Evolutionary conservation across 177 flowering plant species (phyloP).

Genomic region (Telopea speciosissima): DNA sequence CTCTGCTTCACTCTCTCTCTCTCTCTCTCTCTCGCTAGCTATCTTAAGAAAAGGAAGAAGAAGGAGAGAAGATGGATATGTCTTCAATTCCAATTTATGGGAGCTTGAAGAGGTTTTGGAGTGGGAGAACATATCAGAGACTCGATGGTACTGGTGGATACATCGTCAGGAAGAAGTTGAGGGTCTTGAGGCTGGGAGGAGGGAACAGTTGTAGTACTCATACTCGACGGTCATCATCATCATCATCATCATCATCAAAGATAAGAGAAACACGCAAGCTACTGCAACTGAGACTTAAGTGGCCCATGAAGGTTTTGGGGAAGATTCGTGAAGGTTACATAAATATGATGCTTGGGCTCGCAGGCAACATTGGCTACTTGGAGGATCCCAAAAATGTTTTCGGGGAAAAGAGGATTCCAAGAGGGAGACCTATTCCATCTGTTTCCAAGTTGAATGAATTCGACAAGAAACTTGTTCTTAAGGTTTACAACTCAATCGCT

Average conservation of each 20-base stretch:
- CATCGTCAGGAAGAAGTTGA: slow-evolving; percentile 12
- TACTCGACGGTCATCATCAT: not conserved
- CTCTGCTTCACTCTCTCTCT: not conserved
- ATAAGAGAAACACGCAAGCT: not conserved
- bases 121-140: slow-evolving; percentile 25
- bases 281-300: not conserved
- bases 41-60: slow-evolving; percentile 15
- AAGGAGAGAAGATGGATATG: slow-evolving; percentile 14
- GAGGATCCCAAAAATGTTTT: slow-evolving; percentile 10
- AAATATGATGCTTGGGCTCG: slow-evolving; percentile 32
- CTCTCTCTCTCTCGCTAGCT: too few species aligned
- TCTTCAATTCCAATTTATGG: slow-evolving; percentile 8
- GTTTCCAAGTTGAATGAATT: slow-evolving; percentile 10
- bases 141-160: too few species aligned
- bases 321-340: slow-evolving; percentile 38
- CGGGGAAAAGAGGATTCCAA: slow-evolving; percentile 28
- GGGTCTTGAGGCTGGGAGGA: slow-evolving; percentile 23
- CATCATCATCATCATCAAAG: not conserved
- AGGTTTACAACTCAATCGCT: slow-evolving; percentile 37
- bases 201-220: slow-evolving; percentile 1
- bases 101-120: slow-evolving; percentile 23
- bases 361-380: slow-evolving; percentile 23
- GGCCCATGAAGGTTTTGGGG: slow-evolving; percentile 22
- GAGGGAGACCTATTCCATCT: slow-evolving; percentile 15
- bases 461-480: slow-evolving; percentile 32